phyloP scores from a whole-genome alignment of 805 yeast species.

The Schizosaccharomyces lindneri region DNA sequence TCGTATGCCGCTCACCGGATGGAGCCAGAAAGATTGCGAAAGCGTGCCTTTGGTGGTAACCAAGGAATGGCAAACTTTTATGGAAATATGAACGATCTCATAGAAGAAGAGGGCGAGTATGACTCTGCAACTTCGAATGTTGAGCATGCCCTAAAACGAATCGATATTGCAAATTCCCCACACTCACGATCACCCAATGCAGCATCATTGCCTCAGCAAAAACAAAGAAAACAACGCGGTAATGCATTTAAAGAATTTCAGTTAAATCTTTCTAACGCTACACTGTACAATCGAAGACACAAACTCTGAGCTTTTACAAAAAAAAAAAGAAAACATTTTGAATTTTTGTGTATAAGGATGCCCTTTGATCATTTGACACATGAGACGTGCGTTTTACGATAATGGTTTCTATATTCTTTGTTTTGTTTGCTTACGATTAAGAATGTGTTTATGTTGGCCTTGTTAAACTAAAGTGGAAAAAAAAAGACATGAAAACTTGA shows the following conservation, averaged over 20 bases:
- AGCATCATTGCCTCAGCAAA: neutral
- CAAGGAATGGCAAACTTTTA: neutral
- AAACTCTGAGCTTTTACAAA: neutral
- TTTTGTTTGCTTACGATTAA: too few relatives aligned
- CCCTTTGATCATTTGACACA: too few relatives aligned
- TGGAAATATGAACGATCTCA: neutral
- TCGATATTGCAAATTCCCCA: neutral
- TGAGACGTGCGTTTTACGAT: too few relatives aligned
- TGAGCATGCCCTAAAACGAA: neutral
- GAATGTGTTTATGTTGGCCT: too few relatives aligned
- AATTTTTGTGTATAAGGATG: too few relatives aligned
- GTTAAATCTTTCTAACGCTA: neutral
- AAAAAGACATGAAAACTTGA: too few relatives aligned
- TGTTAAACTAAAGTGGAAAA: too few relatives aligned
- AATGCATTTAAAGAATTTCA: neutral
- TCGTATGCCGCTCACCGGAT: slow-evolving; percentile 66
- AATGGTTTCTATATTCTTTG: too few relatives aligned
- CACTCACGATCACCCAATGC: neutral
- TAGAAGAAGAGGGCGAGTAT: neutral
- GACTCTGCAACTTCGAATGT: neutral
- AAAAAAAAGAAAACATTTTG: too few relatives aligned
- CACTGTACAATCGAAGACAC: neutral
- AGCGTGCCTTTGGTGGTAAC: neutral
- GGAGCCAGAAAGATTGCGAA: slow-evolving; percentile 33
- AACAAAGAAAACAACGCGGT: neutral